phyloP scores from a whole-genome alignment of 768 basidiomycete genomes.

The Heimioporus sp. region DNA sequence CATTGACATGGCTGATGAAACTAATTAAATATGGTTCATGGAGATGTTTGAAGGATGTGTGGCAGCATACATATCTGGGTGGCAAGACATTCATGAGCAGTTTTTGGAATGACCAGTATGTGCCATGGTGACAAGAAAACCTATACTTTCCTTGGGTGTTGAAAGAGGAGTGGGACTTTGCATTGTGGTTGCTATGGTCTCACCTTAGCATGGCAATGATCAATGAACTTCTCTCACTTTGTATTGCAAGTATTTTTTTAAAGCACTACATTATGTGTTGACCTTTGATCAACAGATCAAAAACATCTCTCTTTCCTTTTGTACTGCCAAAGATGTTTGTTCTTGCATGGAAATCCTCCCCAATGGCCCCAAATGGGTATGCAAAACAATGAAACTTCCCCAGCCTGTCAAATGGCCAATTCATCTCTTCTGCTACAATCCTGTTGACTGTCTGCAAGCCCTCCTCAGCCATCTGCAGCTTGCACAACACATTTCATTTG shows the following conservation, averaged over 20 bases:
- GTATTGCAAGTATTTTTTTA: slow-evolving; percentile 13
- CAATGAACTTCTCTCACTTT: slow-evolving; percentile 27
- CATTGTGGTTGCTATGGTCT: slow-evolving; percentile 26
- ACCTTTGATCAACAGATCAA: not conserved
- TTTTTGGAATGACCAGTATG: not conserved
- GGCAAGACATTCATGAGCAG: not conserved
- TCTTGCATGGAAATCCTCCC: not conserved
- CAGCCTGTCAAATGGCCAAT: not conserved
- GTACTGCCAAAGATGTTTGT: not conserved
- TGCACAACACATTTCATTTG: slow-evolving; percentile 9
- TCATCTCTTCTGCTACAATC: not conserved
- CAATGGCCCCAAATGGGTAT: not conserved
- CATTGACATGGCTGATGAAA: not conserved
- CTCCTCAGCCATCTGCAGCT: not conserved
- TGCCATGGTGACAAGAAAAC: not conserved
- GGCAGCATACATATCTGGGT: not conserved
- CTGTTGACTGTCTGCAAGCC: not conserved
- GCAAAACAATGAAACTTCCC: not conserved
- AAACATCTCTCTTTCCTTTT: not conserved
- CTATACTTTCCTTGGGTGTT: not conserved
- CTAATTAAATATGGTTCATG: not conserved
- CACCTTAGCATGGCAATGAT: slow-evolving; percentile 30
- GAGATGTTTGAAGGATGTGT: not conserved
- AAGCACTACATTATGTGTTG: not conserved
- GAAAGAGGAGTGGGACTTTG: slow-evolving; percentile 6